Conservation (phyloP, 1,284 basidiomycete genomes). For the Boletus sp. region DNA sequence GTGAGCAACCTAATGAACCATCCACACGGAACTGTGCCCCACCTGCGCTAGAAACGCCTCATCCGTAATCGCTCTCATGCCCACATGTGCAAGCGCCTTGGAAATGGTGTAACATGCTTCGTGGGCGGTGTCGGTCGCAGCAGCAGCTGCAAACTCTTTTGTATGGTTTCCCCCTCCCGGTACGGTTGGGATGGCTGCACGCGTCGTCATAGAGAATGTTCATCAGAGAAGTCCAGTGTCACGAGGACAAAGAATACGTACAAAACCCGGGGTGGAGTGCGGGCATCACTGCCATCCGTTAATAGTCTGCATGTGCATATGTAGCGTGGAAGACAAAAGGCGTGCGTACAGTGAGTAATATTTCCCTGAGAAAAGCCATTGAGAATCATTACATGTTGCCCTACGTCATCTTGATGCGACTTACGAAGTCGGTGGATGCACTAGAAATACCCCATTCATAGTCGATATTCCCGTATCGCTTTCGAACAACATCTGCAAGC, state of each 20-base stretch:
- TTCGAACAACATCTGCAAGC: constrained; percentile 49
- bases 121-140: constrained; percentile 53
- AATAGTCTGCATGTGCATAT: not conserved
- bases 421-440: constrained; percentile 66
- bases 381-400: not conserved
- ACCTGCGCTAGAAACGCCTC: constrained; percentile 32
- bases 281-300: constrained; percentile 37
- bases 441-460: constrained; percentile 52
- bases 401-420: constrained; percentile 2
- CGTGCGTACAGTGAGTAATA: constrained; percentile 48
- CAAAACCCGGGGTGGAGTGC: constrained; percentile 48
- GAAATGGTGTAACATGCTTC: constrained; percentile 51
- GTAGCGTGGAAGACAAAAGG: not conserved
- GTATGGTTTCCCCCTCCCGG: constrained; percentile 64
- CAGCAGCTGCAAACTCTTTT: constrained; percentile 50
- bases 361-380: constrained; percentile 47
- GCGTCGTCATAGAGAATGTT: not conserved
- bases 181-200: constrained; percentile 50
- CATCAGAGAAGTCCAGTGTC: not conserved
- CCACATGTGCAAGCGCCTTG: constrained; percentile 57
- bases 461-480: constrained; percentile 51
- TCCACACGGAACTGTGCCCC: not conserved
- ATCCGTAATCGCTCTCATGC: constrained; percentile 55
- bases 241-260: constrained; percentile 22
- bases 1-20: not conserved